phyloP scores from a whole-genome alignment of 768 basidiomycete species.

The Holtermannia corniformis region DNA sequence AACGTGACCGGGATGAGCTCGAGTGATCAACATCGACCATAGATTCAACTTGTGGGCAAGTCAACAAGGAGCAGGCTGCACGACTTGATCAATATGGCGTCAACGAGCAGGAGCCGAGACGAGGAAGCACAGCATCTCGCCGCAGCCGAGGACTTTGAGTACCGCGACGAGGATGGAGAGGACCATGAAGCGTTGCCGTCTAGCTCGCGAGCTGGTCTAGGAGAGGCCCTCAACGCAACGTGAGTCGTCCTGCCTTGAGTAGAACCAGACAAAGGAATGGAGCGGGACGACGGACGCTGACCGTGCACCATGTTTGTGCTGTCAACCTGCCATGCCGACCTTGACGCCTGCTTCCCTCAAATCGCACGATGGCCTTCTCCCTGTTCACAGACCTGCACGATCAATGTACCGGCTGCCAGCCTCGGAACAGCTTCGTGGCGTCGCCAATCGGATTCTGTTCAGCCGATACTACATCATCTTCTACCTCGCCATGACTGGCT shows the following conservation, averaged over 20 bases:
- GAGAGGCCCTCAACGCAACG: neutral
- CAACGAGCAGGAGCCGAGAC: neutral
- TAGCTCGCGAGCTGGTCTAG: neutral
- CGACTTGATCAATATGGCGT: neutral
- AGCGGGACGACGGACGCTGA: too few species aligned
- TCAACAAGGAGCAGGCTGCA: too few species aligned
- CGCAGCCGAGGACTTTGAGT: constrained; percentile 13
- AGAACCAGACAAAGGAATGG: neutral
- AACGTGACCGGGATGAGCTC: too few species aligned
- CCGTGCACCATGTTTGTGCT: too few species aligned
- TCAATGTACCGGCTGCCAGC: constrained; percentile 34
- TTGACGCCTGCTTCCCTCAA: neutral
- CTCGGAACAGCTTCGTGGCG: constrained; percentile 34
- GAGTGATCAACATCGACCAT: too few species aligned
- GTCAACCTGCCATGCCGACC: too few species aligned
- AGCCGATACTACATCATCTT: constrained; percentile 40
- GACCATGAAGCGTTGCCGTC: neutral
- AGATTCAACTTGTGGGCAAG: too few species aligned
- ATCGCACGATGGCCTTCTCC: neutral
- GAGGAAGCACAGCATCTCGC: constrained; percentile 1
- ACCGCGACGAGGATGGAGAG: constrained; percentile 10
- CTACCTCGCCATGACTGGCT: constrained; percentile 39
- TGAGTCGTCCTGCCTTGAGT: too few species aligned
- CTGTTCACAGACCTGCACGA: constrained; percentile 3
- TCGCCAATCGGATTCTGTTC: constrained; percentile 40